A percentile compares a stretch with the other conserved stretches of the same genome.
phyloP scores from a whole-genome alignment of 805 yeast genomes.

The Ogataea glucozyma region DNA sequence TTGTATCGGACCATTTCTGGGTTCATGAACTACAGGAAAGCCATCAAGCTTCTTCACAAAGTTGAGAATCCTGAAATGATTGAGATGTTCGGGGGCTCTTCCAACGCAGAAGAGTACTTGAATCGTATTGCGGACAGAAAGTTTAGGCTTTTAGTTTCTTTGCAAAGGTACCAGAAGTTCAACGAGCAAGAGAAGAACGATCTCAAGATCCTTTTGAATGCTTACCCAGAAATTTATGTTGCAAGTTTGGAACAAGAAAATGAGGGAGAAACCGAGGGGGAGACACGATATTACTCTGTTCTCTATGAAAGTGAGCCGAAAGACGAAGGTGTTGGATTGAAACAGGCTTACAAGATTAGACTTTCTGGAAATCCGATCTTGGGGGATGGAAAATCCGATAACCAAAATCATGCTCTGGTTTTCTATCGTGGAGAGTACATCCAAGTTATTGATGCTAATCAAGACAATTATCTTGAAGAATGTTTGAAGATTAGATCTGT shows the following conservation, averaged over 20 bases:
- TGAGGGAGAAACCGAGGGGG: conserved; percentile 40
- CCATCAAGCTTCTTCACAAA: conserved; percentile 66
- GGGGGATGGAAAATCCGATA: conserved; percentile 96
- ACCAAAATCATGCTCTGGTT: conserved; percentile 84
- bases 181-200: conserved; percentile 64
- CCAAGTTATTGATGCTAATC: conserved; percentile 94
- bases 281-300: conserved; percentile 56
- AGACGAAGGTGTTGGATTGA: conserved; percentile 48
- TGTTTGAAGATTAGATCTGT: conserved; percentile 88
- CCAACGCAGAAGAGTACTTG: conserved; percentile 59
- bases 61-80: conserved; percentile 63
- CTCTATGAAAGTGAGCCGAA: conserved; percentile 62
- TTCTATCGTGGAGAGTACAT: conserved; percentile 93
- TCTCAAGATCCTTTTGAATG: conserved; percentile 62
- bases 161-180: conserved; percentile 80
- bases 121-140: conserved; percentile 77
- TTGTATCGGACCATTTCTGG: conserved; percentile 82
- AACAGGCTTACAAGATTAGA: conserved; percentile 59
- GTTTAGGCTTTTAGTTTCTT: conserved; percentile 77
- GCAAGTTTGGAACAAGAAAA: conserved; percentile 56
- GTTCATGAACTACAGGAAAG: conserved; percentile 74
- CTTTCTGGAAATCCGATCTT: conserved; percentile 92
- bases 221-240: conserved; percentile 67
- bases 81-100: conserved; percentile 40
- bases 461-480: conserved; percentile 93